Percentiles rank a stretch among this genome's conserved stretches.
Conservation (phyloP, 2,329 filamentous ascomycete genomes). For the Fonsecaea nubica region DNA sequence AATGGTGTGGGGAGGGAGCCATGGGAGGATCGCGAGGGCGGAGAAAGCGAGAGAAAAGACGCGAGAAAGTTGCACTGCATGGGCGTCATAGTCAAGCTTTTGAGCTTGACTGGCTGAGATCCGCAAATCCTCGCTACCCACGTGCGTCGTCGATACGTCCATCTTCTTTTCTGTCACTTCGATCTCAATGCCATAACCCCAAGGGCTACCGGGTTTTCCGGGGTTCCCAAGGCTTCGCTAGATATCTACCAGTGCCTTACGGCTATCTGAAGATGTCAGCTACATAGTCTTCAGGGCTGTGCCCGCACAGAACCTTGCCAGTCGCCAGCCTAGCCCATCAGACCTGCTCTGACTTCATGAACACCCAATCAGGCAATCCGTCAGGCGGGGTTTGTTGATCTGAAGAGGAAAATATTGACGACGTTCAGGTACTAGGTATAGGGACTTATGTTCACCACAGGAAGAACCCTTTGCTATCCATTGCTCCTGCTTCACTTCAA, state of each 20-base stretch:
- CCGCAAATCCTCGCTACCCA: conserved; percentile 5
- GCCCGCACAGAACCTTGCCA: background rate
- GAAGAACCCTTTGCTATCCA: background rate
- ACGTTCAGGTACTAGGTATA: background rate
- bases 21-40: conserved; percentile 17
- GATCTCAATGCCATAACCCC: background rate
- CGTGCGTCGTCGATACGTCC: conserved; percentile 14
- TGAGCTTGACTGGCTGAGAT: background rate
- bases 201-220: background rate
- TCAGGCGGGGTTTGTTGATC: background rate
- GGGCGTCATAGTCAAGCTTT: conserved; percentile 10
- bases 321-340: background rate
- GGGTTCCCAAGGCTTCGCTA: background rate
- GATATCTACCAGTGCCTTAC: background rate
- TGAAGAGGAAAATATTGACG: conserved; percentile 9
- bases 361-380: conserved; percentile 1
- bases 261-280: background rate
- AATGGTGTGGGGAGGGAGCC: background rate
- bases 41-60: background rate
- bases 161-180: background rate
- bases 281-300: background rate
- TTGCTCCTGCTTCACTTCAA: background rate
- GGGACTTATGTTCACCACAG: background rate
- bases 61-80: conserved; percentile 3
- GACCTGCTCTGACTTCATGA: background rate